Percentiles rank a stretch among this genome's conserved stretches.
Evolutionary conservation across 768 basidiomycete species (phyloP).

Genomic region (Phlegmacium glaucopus): DNA sequence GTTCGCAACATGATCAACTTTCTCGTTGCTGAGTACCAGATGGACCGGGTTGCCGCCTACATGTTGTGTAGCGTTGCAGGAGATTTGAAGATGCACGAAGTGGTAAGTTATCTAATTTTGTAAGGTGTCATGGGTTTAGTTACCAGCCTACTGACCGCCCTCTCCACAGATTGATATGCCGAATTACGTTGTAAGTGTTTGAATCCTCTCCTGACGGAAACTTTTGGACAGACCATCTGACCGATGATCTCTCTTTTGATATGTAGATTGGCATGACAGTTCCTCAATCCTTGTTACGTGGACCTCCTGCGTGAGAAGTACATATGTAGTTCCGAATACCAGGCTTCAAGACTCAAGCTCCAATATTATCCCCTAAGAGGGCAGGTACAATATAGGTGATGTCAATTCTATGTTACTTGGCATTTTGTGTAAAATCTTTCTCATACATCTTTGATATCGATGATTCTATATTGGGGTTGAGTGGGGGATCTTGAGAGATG

Average conservation of each 20-base stretch:
- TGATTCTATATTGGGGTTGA: no score
- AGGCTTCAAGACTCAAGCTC: no score
- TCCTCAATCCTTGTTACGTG: constrained; percentile 37
- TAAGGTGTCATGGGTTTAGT: no score
- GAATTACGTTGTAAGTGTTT: constrained; percentile 52
- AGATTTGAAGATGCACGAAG: constrained; percentile 60
- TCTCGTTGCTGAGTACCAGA: constrained; percentile 38
- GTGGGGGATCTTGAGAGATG: no score
- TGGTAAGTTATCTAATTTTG: constrained; percentile 33
- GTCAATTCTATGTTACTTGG: constrained; percentile 42
- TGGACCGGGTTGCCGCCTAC: constrained; percentile 50
- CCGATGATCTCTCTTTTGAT: background rate
- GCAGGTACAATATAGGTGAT: constrained; percentile 21
- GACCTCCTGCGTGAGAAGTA: constrained; percentile 6
- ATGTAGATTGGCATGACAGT: constrained; percentile 55
- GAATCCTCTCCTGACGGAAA: no score
- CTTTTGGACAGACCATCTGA: no score
- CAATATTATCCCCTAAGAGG: no score
- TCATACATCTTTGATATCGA: no score
- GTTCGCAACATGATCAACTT: constrained; percentile 57
- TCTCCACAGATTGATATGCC: constrained; percentile 56
- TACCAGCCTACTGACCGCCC: background rate
- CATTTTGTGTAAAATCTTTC: no score
- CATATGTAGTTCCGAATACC: no score
- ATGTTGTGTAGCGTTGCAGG: constrained; percentile 61